These are phyloP conservation scores for Cucumis melo DNA, from an alignment of 306 rosid genomes.

Conservation along the genomic window DNA sequence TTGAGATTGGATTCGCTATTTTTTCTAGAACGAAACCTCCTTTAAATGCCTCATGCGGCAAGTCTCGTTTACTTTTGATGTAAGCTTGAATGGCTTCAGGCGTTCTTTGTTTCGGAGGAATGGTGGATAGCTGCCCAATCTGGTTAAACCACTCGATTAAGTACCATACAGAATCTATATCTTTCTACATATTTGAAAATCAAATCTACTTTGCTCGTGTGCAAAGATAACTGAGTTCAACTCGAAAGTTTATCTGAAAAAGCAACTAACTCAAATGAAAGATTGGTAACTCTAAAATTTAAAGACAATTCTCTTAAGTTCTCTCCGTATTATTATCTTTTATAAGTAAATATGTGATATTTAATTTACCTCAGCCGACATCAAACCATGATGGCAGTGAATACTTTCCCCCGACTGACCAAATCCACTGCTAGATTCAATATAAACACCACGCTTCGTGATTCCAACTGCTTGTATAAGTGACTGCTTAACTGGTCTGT, in stretches of 20 bases:
- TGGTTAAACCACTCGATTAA: slow-evolving; percentile 13
- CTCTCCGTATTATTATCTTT: neutral
- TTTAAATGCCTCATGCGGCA: slow-evolving; percentile 71
- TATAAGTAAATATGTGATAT: neutral
- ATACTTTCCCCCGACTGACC: slow-evolving; percentile 73
- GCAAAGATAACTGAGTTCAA: neutral
- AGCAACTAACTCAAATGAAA: neutral
- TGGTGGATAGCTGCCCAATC: slow-evolving; percentile 93
- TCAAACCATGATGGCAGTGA: slow-evolving; percentile 83
- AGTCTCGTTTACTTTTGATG: slow-evolving; percentile 32
- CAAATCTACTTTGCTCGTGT: neutral
- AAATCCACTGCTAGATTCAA: slow-evolving; percentile 91
- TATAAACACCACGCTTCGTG: slow-evolving; percentile 70
- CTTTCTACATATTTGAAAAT: neutral
- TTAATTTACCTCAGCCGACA: slow-evolving; percentile 83
- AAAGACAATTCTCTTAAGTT: neutral
- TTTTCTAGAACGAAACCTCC: slow-evolving; percentile 89
- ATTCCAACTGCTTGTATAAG: slow-evolving; percentile 86
- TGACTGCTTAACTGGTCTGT: slow-evolving; percentile 39
- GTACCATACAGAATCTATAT: neutral
- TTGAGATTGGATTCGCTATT: slow-evolving; percentile 54
- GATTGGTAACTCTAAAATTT: neutral
- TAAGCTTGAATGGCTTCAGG: slow-evolving; percentile 49
- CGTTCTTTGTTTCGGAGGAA: slow-evolving; percentile 88
- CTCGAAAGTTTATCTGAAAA: neutral